Conservation (phyloP, 1,139 yeast genomes). For the Keqinozyma sinolaborantium region DNA sequence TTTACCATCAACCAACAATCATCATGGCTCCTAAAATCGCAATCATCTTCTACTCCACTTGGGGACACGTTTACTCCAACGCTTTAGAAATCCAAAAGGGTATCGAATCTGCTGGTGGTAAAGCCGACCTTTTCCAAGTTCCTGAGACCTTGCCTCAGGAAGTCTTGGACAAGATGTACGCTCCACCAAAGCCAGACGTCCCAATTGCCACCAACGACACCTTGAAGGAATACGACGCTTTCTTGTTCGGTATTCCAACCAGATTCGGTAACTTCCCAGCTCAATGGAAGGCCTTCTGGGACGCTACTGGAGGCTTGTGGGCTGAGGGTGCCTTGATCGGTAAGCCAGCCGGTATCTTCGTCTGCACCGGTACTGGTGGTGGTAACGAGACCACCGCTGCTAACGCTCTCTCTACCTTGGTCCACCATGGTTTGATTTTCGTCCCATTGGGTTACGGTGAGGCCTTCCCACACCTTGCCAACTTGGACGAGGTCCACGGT, state of each 20-base stretch:
- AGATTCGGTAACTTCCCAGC: slow-evolving; percentile 82
- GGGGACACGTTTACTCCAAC: slow-evolving; percentile 70
- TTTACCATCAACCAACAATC: too few species aligned
- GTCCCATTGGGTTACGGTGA: slow-evolving; percentile 79
- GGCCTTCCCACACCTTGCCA: slow-evolving; percentile 54
- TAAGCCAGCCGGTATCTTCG: slow-evolving; percentile 73
- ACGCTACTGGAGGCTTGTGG: slow-evolving; percentile 81
- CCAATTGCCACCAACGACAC: slow-evolving; percentile 68
- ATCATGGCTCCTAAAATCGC: slow-evolving; percentile 31
- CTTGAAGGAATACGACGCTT: slow-evolving; percentile 64
- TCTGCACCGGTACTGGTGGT: slow-evolving; percentile 79
- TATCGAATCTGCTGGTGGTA: slow-evolving; percentile 69
- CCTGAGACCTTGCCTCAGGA: slow-evolving; percentile 74
- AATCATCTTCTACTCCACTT: slow-evolving; percentile 70
- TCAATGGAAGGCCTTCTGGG: slow-evolving; percentile 81
- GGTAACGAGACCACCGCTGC: slow-evolving; percentile 74
- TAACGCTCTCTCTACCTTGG: slow-evolving; percentile 62
- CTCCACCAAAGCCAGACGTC: slow-evolving; percentile 64
- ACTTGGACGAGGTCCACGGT: slow-evolving; percentile 71
- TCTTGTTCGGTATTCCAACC: slow-evolving; percentile 80
- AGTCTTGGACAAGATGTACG: slow-evolving; percentile 53
- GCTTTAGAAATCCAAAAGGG: slow-evolving; percentile 74
- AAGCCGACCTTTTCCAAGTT: slow-evolving; percentile 70
- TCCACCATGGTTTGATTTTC: slow-evolving; percentile 77
- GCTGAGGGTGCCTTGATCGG: slow-evolving; percentile 71